A percentile compares a stretch with the other conserved stretches of the same genome.
Evolutionary conservation across 371 early-diverging fungal genomes (phyloP).

Genomic region (Rhizopus arrhizus): DNA sequence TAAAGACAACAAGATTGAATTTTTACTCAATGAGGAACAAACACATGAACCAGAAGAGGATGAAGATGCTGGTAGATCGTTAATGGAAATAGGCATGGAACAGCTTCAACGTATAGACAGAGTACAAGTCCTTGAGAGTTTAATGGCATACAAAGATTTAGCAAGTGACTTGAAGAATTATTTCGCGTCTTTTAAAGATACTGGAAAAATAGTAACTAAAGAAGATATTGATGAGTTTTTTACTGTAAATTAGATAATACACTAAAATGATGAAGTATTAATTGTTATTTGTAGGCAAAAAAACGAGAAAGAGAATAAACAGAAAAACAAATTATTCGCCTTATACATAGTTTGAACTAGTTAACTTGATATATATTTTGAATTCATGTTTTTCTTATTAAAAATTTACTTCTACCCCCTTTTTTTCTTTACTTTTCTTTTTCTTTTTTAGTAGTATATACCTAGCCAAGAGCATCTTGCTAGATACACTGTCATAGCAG

Average conservation of each 20-base stretch:
- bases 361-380: no score
- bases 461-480: no score
- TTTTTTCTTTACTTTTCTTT: no score
- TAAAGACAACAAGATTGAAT: conserved; percentile 26
- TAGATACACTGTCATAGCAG: no score
- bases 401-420: no score
- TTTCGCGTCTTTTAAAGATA: conserved; percentile 68
- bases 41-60: conserved; percentile 54
- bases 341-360: background rate
- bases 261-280: background rate
- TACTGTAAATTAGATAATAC: conserved; percentile 28
- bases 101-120: conserved; percentile 73
- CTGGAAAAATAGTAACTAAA: conserved; percentile 73
- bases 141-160: conserved; percentile 56
- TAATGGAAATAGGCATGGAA: conserved; percentile 78
- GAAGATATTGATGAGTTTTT: conserved; percentile 78
- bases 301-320: background rate
- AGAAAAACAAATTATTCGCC: background rate
- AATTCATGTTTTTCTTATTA: no score
- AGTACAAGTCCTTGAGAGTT: conserved; percentile 72
- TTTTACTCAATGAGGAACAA: conserved; percentile 41
- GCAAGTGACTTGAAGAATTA: conserved; percentile 65
- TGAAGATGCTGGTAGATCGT: conserved; percentile 63
- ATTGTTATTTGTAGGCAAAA: background rate
- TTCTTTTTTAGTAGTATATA: no score